Base-by-base conservation (phyloP, 2,329 filamentous ascomycete genomes). In the Penicillium psychrosexuale region DNA sequence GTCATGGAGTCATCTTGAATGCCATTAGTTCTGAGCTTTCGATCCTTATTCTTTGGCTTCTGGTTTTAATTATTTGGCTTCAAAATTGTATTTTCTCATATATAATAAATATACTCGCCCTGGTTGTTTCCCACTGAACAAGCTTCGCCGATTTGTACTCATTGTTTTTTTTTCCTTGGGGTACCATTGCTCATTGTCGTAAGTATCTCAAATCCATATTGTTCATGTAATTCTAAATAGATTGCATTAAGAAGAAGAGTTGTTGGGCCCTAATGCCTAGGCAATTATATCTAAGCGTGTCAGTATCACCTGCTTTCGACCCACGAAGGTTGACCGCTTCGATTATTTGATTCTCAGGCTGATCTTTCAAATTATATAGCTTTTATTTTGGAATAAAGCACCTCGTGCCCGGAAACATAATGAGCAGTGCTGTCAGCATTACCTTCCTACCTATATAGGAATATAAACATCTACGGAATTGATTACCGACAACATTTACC, bases 371-470 rank as follows among this genome's bases (percentile, higher is more conserved):
- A 5, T 0, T 8, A 19, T 5, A 17, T 8, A 4, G 1, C 1
- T 13, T 12, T 17, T 5, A 5, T 13, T 13, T 12, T n/a, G 3
- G 5, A 3, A 19, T 19, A 17, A 8, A 6, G 6, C 11, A 13
- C n/a, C 8, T 19, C 11, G 19, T 1, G 1, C 3, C 3, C 9
- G 2, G 11, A 8, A 7, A 45, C 5, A 22, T 7, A 22, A 31
- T 31, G n/a, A 19, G 27, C 13, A 19, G 22, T 40, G 37, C 43
- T 34, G 50, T 47, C 28, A 47, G 8, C 13, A 53, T 53, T 28
- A 53, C 28, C 30, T 28, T 9, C 17, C 13, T 34, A 19, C 22
- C 15, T 12, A 7, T n/a, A 5, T 19, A 5, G 34, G 46, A 31
- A 33, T 33, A 17, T 33, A n/a, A 24, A 17, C 47, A 38, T 46